A percentile compares a stretch with the other conserved stretches of the same genome.
Conservation (phyloP, 2,329 filamentous ascomycete species). For the Botryotinia globosa region DNA sequence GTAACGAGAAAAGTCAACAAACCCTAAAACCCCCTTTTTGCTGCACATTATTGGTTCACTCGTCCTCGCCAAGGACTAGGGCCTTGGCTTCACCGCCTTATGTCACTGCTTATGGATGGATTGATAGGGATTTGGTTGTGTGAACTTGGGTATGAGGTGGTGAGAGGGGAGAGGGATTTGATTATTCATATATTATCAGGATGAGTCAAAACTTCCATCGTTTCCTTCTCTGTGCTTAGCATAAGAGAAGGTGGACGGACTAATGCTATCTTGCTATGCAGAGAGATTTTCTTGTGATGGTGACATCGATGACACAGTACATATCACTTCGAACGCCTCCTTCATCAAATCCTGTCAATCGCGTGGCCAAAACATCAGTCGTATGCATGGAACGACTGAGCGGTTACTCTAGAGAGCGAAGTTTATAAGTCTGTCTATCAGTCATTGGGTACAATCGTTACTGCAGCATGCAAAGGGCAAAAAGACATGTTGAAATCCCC, state of each 20-base stretch:
- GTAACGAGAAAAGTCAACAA: background rate
- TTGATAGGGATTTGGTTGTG: background rate
- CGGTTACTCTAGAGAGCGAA: background rate
- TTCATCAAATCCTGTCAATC: slow-evolving; percentile 9
- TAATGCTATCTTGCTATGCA: slow-evolving; percentile 1
- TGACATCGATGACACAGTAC: background rate
- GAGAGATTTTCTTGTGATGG: background rate
- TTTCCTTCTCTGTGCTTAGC: background rate
- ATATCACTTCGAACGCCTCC: background rate
- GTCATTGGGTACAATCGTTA: background rate
- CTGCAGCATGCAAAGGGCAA: background rate
- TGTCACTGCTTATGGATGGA: background rate
- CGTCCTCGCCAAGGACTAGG: background rate
- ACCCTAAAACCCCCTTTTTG: slow-evolving; percentile 10
- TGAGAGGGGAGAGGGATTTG: background rate
- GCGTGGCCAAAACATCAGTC: slow-evolving; percentile 4
- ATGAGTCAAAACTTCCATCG: background rate
- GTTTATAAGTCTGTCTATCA: background rate
- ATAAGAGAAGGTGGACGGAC: background rate
- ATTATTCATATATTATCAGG: background rate
- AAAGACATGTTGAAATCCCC: background rate
- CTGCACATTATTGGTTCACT: background rate
- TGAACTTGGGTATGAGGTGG: background rate
- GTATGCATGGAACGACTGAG: background rate
- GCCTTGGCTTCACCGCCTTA: background rate